A percentile compares a stretch with the other conserved stretches of the same genome.
These are phyloP conservation scores for Coemansia asiatica DNA, from an alignment of 192 early-diverging fungal species.

Conservation along the genomic window DNA sequence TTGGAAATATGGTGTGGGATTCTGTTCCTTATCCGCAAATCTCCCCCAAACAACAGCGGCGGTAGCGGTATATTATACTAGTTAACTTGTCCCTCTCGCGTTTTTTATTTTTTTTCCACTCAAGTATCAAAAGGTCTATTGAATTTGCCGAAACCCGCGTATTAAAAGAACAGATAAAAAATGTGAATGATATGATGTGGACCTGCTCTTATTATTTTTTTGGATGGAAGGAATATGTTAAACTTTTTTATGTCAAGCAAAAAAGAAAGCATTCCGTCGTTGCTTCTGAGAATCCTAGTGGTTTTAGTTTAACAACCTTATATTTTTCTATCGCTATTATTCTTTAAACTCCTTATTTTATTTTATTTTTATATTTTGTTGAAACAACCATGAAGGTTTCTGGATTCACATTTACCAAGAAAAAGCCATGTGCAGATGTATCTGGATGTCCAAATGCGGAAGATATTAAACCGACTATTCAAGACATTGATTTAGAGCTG, in stretches of 20 bases:
- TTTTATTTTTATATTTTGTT: not conserved
- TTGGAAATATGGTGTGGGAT: too few relatives aligned
- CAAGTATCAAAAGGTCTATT: not conserved
- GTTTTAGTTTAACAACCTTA: too few relatives aligned
- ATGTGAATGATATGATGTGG: not conserved
- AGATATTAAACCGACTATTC: not conserved
- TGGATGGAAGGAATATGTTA: not conserved
- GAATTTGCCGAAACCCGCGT: not conserved
- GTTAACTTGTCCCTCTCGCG: too few relatives aligned
- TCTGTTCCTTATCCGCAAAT: too few relatives aligned
- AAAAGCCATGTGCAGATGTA: not conserved
- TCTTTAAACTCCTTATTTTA: not conserved
- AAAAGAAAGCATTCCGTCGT: not conserved
- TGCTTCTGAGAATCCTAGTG: not conserved
- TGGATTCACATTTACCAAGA: not conserved
- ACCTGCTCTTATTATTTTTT: not conserved
- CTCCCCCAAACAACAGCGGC: too few relatives aligned
- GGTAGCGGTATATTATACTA: too few relatives aligned
- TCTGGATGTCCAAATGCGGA: not conserved
- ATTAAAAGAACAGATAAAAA: not conserved
- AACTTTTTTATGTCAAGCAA: too few relatives aligned
- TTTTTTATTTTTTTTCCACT: too few relatives aligned
- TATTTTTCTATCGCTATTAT: too few relatives aligned
- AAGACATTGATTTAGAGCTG: constrained; percentile 13
- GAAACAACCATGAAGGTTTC: not conserved